These are phyloP conservation scores for Aeminium ludgeri DNA, from an alignment of 495 filamentous ascomycete species.

Conservation along the genomic window DNA sequence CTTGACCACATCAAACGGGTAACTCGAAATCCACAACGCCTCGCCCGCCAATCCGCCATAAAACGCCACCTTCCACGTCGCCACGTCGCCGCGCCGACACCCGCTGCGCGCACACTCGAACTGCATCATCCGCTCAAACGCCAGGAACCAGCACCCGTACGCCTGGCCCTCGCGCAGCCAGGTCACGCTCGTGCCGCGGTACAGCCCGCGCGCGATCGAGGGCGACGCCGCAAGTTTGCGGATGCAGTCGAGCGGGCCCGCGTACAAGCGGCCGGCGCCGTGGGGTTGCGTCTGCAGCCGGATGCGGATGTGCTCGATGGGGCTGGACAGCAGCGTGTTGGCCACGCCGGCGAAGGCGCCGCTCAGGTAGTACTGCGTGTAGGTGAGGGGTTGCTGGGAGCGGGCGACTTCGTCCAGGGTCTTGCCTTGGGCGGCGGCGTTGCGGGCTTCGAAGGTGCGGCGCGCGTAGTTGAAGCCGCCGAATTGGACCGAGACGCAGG, in stretches of 20 bases:
- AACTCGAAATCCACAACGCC: slow-evolving; percentile 78
- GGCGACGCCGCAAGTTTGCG: slow-evolving; percentile 54
- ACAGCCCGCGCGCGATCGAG: slow-evolving; percentile 53
- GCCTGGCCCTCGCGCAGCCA: slow-evolving; percentile 79
- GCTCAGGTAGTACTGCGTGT: slow-evolving; percentile 73
- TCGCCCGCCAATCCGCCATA: slow-evolving; percentile 92
- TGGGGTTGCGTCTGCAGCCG: slow-evolving; percentile 95
- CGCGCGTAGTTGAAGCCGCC: slow-evolving; percentile 90
- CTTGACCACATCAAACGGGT: slow-evolving; percentile 95
- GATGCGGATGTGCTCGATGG: slow-evolving; percentile 96
- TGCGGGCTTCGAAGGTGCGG: slow-evolving; percentile 61
- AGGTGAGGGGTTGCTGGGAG: slow-evolving; percentile 29
- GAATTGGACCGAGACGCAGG: slow-evolving; percentile 95
- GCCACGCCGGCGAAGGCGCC: slow-evolving; percentile 86
- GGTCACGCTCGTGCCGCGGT: slow-evolving; percentile 75
- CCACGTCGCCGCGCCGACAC: slow-evolving; percentile 56
- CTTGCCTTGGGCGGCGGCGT: slow-evolving; percentile 31
- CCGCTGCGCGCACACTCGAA: slow-evolving; percentile 59
- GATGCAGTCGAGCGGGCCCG: slow-evolving; percentile 77
- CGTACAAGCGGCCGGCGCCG: slow-evolving; percentile 56
- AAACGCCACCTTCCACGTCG: slow-evolving; percentile 67
- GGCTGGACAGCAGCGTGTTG: slow-evolving; percentile 73
- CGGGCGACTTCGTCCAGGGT: not conserved
- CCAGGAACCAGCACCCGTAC: slow-evolving; percentile 87
- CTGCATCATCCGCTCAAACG: slow-evolving; percentile 95